Conservation (phyloP, 2,329 filamentous ascomycete species). For the Colletotrichum lini region DNA sequence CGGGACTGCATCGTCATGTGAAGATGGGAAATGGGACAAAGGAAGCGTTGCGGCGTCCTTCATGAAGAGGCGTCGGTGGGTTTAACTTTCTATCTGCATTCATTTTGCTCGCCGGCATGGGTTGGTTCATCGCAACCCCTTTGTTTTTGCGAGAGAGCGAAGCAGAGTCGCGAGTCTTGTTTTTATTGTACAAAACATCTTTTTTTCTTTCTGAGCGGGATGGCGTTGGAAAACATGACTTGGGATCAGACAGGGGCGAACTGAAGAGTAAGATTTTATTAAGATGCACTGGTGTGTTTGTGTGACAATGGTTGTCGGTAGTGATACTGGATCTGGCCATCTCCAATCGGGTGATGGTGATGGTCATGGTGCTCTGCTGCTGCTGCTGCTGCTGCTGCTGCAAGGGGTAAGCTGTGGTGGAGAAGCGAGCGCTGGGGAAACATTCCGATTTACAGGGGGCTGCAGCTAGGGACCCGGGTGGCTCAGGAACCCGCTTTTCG, state of each 20-base stretch:
- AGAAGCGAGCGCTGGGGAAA: background rate
- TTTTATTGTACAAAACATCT: conserved; percentile 9
- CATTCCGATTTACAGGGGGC: background rate
- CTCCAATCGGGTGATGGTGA: background rate
- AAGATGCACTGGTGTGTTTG: background rate
- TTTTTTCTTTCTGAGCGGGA: conserved; percentile 5
- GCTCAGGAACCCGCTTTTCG: background rate
- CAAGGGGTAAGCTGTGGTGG: conserved; percentile 6
- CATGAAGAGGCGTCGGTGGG: conserved; percentile 25
- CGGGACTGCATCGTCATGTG: conserved; percentile 65
- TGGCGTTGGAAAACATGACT: conserved; percentile 31
- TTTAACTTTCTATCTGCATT: conserved; percentile 8
- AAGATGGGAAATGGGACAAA: background rate
- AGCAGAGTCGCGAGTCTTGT: background rate
- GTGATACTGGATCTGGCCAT: background rate
- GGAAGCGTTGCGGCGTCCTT: conserved; percentile 9
- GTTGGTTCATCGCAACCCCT: conserved; percentile 1
- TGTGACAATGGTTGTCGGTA: too few relatives aligned
- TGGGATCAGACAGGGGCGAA: conserved; percentile 18
- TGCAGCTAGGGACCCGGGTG: background rate
- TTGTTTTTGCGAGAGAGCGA: background rate
- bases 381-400: background rate
- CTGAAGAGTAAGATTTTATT: conserved; percentile 18
- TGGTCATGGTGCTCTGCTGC: too few relatives aligned
- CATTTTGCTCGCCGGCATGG: background rate